phyloP scores from a whole-genome alignment of 164 flowering plant species.

The Chimonanthus praecox region DNA sequence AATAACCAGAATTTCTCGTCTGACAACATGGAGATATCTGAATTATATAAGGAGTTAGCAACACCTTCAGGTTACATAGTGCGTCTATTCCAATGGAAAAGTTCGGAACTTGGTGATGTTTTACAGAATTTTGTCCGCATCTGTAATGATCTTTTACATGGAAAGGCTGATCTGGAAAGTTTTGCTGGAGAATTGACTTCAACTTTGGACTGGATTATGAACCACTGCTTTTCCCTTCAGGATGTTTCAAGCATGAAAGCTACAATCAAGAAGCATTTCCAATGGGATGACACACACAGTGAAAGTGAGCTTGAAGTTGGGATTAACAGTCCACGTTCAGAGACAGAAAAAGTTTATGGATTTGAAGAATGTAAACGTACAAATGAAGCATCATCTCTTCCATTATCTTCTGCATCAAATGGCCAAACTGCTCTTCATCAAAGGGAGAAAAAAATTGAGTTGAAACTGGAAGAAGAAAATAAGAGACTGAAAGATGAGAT shows the following conservation, averaged over 20 bases:
- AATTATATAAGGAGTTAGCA: slow-evolving; percentile 13
- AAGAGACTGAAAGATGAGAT: slow-evolving; percentile 37
- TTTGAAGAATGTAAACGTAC: slow-evolving; percentile 11
- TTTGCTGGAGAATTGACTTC: slow-evolving; percentile 42
- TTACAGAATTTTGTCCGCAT: slow-evolving; percentile 32
- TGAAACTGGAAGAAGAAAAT: slow-evolving; percentile 36
- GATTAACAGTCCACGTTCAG: slow-evolving; percentile 9
- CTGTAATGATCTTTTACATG: slow-evolving; percentile 45
- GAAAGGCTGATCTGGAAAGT: slow-evolving; percentile 35
- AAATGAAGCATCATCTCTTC: not conserved
- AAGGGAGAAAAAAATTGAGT: slow-evolving; percentile 22
- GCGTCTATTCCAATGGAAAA: slow-evolving; percentile 68
- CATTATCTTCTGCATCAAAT: not conserved
- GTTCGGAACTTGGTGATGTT: slow-evolving; percentile 46
- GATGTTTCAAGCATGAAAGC: slow-evolving; percentile 56
- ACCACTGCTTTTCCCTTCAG: slow-evolving; percentile 48
- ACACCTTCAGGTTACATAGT: slow-evolving; percentile 38
- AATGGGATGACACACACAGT: slow-evolving; percentile 33
- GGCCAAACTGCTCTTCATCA: slow-evolving; percentile 5
- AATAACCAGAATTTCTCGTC: slow-evolving; percentile 18
- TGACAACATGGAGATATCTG: slow-evolving; percentile 21
- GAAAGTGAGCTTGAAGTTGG: slow-evolving; percentile 32
- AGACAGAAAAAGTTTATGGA: slow-evolving; percentile 6
- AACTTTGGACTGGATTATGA: slow-evolving; percentile 59
- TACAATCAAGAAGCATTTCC: slow-evolving; percentile 43